A percentile compares a stretch with the other conserved stretches of the same genome.
Evolutionary conservation across 2,329 filamentous ascomycete genomes (phyloP).

Genomic region (Penicillium sp.): DNA sequence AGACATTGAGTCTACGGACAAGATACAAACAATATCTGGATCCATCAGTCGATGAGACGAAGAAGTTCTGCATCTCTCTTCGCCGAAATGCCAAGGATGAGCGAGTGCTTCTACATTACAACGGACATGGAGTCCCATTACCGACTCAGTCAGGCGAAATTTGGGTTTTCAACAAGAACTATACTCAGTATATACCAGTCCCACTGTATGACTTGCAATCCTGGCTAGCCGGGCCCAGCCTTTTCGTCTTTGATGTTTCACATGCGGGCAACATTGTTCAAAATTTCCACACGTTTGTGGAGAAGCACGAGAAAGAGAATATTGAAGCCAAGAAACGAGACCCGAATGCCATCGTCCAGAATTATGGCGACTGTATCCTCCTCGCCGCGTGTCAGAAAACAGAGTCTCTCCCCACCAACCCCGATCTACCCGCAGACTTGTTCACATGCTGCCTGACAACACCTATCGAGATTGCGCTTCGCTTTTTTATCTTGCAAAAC

Average conservation of each 20-base stretch:
- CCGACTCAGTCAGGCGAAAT: constrained; percentile 95
- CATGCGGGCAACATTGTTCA: constrained; percentile 92
- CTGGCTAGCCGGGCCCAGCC: constrained; percentile 91
- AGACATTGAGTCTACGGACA: constrained; percentile 90
- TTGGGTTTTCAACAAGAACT: constrained; percentile 99
- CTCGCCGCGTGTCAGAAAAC: constrained; percentile 86
- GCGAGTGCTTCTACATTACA: constrained; percentile 96
- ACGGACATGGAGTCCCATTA: constrained; percentile 94
- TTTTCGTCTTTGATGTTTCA: constrained; percentile 98
- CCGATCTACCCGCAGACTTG: constrained; percentile 85
- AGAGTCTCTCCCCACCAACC: constrained; percentile 93
- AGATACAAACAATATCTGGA: constrained; percentile 96
- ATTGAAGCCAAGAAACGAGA: constrained; percentile 72
- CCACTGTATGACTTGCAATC: constrained; percentile 92
- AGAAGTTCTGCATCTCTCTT: constrained; percentile 89
- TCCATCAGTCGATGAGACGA: constrained; percentile 94
- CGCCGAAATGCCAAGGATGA: constrained; percentile 93
- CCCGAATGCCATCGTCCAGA: constrained; percentile 61
- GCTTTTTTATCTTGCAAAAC: constrained; percentile 95
- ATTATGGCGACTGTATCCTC: constrained; percentile 85
- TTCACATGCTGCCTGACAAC: constrained; percentile 96
- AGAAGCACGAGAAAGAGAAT: constrained; percentile 92
- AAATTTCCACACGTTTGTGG: constrained; percentile 91
- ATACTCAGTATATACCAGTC: constrained; percentile 97
- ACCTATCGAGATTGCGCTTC: constrained; percentile 93